A percentile compares a stretch with the other conserved stretches of the same genome.
These are phyloP conservation scores for Xenoacremonium recifei DNA, from an alignment of 2,329 filamentous ascomycete genomes.

Conservation along the genomic window DNA sequence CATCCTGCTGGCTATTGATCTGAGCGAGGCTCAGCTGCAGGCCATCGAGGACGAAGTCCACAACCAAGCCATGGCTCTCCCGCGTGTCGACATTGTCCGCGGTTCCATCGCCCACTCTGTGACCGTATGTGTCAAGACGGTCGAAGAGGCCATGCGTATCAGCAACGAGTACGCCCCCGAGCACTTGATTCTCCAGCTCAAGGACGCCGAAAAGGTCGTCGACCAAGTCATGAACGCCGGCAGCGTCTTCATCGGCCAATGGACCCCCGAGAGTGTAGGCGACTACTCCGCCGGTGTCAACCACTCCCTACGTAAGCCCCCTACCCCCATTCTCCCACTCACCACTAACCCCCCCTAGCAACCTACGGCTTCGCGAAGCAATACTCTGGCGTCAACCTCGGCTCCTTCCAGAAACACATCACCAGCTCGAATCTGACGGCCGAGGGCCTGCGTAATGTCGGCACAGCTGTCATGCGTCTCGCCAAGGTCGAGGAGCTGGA, in stretches of 20 bases:
- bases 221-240: conserved; percentile 88
- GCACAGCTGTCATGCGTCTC: conserved; percentile 88
- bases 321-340: not conserved
- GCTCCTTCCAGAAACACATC: conserved; percentile 96
- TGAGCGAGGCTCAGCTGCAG: conserved; percentile 68
- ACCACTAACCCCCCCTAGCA: conserved; percentile 48
- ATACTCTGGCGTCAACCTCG: conserved; percentile 95
- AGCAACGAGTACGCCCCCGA: conserved; percentile 97
- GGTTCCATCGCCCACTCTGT: conserved; percentile 90
- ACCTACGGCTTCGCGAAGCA: conserved; percentile 98
- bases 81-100: conserved; percentile 88
- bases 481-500: conserved; percentile 93
- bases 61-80: conserved; percentile 79
- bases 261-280: conserved; percentile 96
- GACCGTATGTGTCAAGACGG: conserved; percentile 71
- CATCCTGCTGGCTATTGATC: conserved; percentile 80
- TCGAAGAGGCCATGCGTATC: conserved; percentile 72
- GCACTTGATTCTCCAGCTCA: conserved; percentile 89
- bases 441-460: conserved; percentile 82
- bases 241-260: conserved; percentile 91
- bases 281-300: conserved; percentile 99
- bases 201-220: conserved; percentile 71
- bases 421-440: conserved; percentile 88
- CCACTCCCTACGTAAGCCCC: conserved; percentile 84
- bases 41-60: conserved; percentile 93